Evolutionary conservation across 441 rosid species (phyloP).

Genomic region (Melastoma candidum): DNA sequence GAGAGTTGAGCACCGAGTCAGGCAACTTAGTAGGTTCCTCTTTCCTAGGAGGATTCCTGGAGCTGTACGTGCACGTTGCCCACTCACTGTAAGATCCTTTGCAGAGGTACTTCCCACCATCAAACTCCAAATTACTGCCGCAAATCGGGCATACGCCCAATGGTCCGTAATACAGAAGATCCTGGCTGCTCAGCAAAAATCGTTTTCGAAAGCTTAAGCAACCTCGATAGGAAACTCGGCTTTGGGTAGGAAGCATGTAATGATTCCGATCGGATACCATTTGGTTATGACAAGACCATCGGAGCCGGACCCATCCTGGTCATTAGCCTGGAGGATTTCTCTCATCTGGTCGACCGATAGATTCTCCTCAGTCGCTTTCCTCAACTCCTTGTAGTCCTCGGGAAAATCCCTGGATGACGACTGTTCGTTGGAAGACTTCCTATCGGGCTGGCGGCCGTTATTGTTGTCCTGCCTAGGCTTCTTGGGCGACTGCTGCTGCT

Average conservation of each 20-base stretch:
- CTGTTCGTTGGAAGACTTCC: slow-evolving; percentile 21
- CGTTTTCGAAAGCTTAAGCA: too few relatives aligned
- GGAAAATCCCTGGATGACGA: not conserved
- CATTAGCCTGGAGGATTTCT: slow-evolving; percentile 48
- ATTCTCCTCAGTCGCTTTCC: slow-evolving; percentile 21
- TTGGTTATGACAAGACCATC: slow-evolving; percentile 28
- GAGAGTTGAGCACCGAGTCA: slow-evolving; percentile 40
- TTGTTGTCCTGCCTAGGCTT: slow-evolving; percentile 37
- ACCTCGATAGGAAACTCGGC: too few relatives aligned
- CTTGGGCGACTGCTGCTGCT: slow-evolving; percentile 38
- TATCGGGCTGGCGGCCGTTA: slow-evolving; percentile 13
- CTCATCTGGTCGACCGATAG: slow-evolving; percentile 34
- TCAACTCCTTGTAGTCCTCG: slow-evolving; percentile 42
- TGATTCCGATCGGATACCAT: slow-evolving; percentile 26
- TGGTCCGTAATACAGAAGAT: slow-evolving; percentile 59
- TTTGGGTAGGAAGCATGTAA: not conserved
- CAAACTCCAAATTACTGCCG: slow-evolving; percentile 37
- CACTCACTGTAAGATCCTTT: slow-evolving; percentile 74
- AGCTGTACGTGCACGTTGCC: slow-evolving; percentile 65
- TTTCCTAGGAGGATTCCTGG: slow-evolving; percentile 52
- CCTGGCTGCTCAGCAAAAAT: slow-evolving; percentile 33
- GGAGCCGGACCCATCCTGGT: slow-evolving; percentile 45
- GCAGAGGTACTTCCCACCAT: slow-evolving; percentile 43
- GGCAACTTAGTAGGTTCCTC: slow-evolving; percentile 45
- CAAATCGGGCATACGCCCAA: slow-evolving; percentile 56